These are phyloP conservation scores for Pleomassaria siparia DNA, from an alignment of 2,329 filamentous ascomycete species.

Conservation along the genomic window DNA sequence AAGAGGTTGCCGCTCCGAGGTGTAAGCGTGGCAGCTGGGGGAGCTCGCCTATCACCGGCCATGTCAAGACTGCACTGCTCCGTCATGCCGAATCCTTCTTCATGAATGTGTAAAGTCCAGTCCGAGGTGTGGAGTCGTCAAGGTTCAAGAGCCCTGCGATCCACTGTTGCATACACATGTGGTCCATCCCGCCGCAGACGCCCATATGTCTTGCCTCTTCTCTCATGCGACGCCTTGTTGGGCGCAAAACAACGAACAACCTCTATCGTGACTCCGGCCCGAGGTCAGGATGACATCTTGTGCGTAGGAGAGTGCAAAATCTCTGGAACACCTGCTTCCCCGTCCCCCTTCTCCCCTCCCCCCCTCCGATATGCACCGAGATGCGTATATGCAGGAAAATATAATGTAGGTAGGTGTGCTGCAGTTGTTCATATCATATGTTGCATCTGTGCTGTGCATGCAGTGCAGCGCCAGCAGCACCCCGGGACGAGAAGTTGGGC, in stretches of 20 bases:
- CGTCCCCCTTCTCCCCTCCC: too few relatives aligned
- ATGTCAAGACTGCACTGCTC: not conserved
- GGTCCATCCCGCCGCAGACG: slow-evolving; percentile 9
- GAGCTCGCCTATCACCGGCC: slow-evolving; percentile 3
- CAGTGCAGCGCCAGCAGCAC: not conserved
- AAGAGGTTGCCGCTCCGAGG: not conserved
- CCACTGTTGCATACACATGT: not conserved
- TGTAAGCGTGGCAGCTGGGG: not conserved
- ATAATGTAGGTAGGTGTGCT: not conserved
- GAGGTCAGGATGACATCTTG: not conserved
- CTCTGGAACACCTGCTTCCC: slow-evolving; percentile 3
- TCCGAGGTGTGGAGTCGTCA: too few relatives aligned
- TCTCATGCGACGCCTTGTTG: slow-evolving; percentile 3
- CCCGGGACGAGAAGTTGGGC: not conserved
- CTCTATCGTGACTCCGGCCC: too few relatives aligned
- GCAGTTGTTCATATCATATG: not conserved
- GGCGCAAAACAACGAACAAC: not conserved
- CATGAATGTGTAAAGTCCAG: not conserved
- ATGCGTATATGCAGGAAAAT: slow-evolving; percentile 8
- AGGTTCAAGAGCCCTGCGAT: too few relatives aligned
- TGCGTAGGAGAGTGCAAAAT: not conserved
- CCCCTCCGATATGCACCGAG: slow-evolving; percentile 1
- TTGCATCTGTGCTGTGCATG: not conserved
- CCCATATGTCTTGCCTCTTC: slow-evolving; percentile 3
- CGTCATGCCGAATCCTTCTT: slow-evolving; percentile 6